Evolutionary conservation across 2,329 filamentous ascomycete species (phyloP), one percentile per base, ranked within the genome.

Genomic region (Fusarium tanahbumbuense): DNA sequence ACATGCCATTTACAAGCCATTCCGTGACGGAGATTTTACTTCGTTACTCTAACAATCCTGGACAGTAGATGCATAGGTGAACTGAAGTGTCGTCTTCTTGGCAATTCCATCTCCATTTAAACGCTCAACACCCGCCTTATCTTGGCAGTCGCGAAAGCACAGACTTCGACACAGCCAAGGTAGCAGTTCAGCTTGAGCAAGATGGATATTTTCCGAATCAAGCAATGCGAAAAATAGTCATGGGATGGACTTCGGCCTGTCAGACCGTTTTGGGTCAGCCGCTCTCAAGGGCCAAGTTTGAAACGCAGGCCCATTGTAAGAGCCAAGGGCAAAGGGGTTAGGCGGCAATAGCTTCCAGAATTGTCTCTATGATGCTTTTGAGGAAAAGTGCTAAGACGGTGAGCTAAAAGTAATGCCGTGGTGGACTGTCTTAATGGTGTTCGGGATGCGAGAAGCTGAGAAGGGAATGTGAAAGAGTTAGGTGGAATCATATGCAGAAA

Each of bases 91-190:
- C 20, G 5, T 37, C 10, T 27, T 27, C 32, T 52, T 41, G 49
- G 32, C 49, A 52, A 8, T 23, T 11, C 4, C 23, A 13, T 8
- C 1, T 52, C 49, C 32, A 23, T 27, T 23, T 22, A 49, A 11
- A 16, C 47, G 28, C n/a, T n/a, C n/a, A n/a, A n/a, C n/a, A n/a
- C n/a, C n/a, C n/a, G n/a, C 28, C 20, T 52, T 20, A 20, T 10
- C 49, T 52, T 52, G 49, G 49, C 32, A 30, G 49, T 40, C 32
- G 32, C 18, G 9, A 40, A 32, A 27, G 49, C 49, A 52, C 49
- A 52, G 49, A 41, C 49, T 60, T 60, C 48, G 41, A 66, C 41
- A 47, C 61, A 60, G 16, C 45, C 54, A 2, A 30, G 9, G 53
- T 53, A 65, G 30, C 55, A 55, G 30, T 55, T 45, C 13, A 16